Evolutionary conservation across 1,139 yeast genomes (phyloP), one percentile per base, ranked within the genome.

Genomic region (Magnusiomyces suaveolens): DNA sequence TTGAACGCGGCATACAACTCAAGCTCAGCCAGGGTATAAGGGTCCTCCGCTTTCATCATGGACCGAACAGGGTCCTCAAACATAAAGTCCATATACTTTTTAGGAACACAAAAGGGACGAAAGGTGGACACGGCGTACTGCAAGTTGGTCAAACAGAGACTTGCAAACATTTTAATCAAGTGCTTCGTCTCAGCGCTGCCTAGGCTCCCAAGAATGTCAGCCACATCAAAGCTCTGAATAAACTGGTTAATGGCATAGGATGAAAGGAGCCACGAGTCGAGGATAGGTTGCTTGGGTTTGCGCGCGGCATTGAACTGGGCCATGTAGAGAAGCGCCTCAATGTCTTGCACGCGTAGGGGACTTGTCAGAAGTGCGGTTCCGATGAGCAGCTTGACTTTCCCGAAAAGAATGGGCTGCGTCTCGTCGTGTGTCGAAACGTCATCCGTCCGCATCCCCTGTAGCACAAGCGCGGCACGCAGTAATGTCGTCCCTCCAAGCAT

Each of bases 301-400:
- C 81, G 69, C 0, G 81, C 76, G 47, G 78, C 73, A 58, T 76
- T 76, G 60, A 77, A 79, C 64, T 76, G 65, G 20, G 80, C 72
- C 54, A 79, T 70, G 60, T 79, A 79, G 26, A 79, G 62, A 21
- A 79, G 70, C 0, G 81, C 82, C 60, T 79, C 84, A 46, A 78
- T 73, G 59, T 79, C 83, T 62, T 77, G 80, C 57, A 76, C 80
- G 4, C 75, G 75, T 33, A 79, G 62, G n/a, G 78, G 77, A 49
- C 73, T 74, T 2, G 79, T 75, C 16, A 78, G 69, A 38, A 76
- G 61, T 1, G 80, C 77, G 50, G 73, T 71, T 1, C 80, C 75
- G 16, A 78, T 60, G 20, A 79, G 66, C 38, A 72, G 67, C 46
- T 76, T 74, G 0, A 79, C 78, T 12, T 77, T 63, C 53, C 71